Conservation (phyloP, 1,284 basidiomycete genomes). For the Polyporus tsugae region DNA sequence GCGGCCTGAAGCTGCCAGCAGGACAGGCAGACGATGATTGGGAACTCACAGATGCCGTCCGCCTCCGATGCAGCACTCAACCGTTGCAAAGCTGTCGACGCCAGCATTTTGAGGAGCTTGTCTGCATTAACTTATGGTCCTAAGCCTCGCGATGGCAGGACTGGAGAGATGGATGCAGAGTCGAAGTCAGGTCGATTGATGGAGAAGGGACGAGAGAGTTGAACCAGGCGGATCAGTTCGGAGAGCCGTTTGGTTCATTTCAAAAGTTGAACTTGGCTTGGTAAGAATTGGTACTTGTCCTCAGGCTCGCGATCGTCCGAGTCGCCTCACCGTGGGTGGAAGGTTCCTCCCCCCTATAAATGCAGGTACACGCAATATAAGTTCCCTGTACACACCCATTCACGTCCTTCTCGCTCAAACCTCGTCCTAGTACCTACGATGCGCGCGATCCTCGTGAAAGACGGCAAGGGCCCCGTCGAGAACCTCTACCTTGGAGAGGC, state of each 20-base stretch:
- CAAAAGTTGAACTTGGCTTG: neutral
- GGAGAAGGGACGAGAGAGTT: neutral
- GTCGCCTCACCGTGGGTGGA: too few species aligned
- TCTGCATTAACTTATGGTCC: neutral
- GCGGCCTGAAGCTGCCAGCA: neutral
- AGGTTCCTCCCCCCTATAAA: neutral
- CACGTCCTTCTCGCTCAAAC: neutral
- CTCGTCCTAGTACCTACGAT: constrained; percentile 58
- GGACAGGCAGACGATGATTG: neutral
- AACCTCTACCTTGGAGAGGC: constrained; percentile 84
- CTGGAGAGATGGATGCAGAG: neutral
- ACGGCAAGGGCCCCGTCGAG: constrained; percentile 79
- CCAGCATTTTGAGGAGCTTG: neutral
- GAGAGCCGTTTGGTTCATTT: constrained; percentile 3
- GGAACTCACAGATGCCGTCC: neutral
- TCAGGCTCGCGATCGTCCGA: neutral
- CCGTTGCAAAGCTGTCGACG: neutral
- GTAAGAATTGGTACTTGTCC: neutral
- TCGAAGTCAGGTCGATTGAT: neutral
- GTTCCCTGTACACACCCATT: neutral
- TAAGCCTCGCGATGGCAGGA: neutral
- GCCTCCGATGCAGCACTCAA: neutral
- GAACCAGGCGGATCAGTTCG: neutral
- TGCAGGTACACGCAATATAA: neutral
- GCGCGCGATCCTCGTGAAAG: constrained; percentile 87